Base-by-base conservation (phyloP, 2,329 filamentous ascomycete species). In the Mycosphaerelloides madeirae region DNA sequence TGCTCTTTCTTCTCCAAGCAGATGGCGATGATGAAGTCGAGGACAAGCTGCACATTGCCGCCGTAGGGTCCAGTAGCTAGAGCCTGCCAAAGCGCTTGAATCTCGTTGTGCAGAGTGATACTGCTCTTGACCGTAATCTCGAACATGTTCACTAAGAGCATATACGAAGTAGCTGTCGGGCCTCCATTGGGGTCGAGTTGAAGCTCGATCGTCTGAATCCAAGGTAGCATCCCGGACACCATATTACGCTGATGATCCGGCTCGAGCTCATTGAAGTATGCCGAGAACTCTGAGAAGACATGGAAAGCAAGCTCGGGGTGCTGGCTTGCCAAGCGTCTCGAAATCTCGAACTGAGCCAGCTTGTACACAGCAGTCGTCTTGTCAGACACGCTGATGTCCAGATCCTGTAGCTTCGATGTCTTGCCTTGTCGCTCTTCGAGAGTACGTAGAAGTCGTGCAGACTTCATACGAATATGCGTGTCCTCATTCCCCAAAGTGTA, bases 321-420 rank as follows among this genome's bases (percentile, higher is more conserved):
- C 53, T 94, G 87, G 59, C 87, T 87, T 1, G 90, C 86, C 31
- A 98, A 77, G 15, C 90, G 79, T 59, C 91, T 89, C 0, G 93
- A 97, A 16, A 95, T 94, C 62, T 97, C 91, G 54, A 96, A 97
- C 62, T 98, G 93, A 0, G 94, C 93, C 34, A 94, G 75, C 68
- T 98, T 98, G 69, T 97, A 98, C 2, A 98, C 91, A 0, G 91
- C 90, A 54, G 95, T 95, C 0, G 94, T 98, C 68, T 96, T 97
- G 68, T 98, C 94, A 0, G 91, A 94, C 46, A 98, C 93, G 64
- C 90, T 96, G 58, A 98, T 97, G 60, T 98, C 93, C 47, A 96
- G 94, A 64, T 98, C 93, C 62, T 95, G 88, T 6, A 98, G 81
- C 61, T 94, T 94, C 1, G 91, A 95, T 53, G 81, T 93, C 54